A percentile compares a stretch with the other conserved stretches of the same genome.
Conservation (phyloP, 31 red algal genomes). For the Odonthalia washingtoniensis region DNA sequence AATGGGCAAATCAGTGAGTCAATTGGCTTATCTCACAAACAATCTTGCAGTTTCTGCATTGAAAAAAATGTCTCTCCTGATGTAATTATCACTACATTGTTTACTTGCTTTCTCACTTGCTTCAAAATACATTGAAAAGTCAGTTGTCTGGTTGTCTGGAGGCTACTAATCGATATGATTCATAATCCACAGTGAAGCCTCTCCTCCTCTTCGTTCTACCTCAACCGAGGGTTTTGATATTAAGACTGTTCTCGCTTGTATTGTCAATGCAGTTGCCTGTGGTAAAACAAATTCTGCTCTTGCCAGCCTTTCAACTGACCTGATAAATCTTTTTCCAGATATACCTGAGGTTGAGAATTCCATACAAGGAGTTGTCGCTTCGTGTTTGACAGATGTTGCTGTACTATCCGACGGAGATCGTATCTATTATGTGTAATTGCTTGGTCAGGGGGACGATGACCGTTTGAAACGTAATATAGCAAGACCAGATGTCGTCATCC, state of each 20-base stretch:
- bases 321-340: constrained; percentile 24
- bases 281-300: constrained; percentile 31
- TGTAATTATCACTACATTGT: constrained; percentile 44
- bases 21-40: constrained; percentile 15
- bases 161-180: too few relatives aligned
- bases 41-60: constrained; percentile 22
- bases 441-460: neutral
- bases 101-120: constrained; percentile 32
- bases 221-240: neutral
- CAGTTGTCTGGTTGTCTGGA: neutral
- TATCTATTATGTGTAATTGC: constrained; percentile 42
- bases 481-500: constrained; percentile 74
- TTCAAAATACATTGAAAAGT: constrained; percentile 8
- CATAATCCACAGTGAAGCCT: too few relatives aligned
- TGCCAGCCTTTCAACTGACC: constrained; percentile 30
- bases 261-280: constrained; percentile 52
- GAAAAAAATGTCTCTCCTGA: constrained; percentile 1
- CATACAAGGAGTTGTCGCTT: constrained; percentile 40
- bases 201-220: too few relatives aligned
- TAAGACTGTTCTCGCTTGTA: too few relatives aligned
- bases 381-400: constrained; percentile 56
- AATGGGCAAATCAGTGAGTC: neutral
- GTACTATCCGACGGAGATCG: constrained; percentile 42
- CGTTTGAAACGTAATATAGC: constrained; percentile 40
- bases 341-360: constrained; percentile 43